These are phyloP conservation scores for Neohortaea acidophila DNA, from an alignment of 495 filamentous ascomycete genomes.

Conservation along the genomic window DNA sequence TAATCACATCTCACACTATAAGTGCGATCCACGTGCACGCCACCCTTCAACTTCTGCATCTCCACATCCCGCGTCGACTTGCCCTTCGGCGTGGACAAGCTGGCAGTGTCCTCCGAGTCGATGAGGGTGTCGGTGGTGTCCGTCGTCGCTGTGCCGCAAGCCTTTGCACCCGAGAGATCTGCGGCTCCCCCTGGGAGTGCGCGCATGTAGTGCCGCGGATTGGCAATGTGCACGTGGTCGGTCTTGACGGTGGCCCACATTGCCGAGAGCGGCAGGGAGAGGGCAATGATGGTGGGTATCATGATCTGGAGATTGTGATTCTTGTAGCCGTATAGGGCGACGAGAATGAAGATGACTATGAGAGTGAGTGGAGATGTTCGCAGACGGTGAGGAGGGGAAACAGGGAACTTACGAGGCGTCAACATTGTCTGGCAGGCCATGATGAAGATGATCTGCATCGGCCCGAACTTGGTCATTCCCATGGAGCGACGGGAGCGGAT, in stretches of 20 bases:
- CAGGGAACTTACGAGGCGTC: constrained; percentile 48
- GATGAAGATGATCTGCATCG: constrained; percentile 57
- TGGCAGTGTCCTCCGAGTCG: not conserved
- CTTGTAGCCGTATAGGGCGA: constrained; percentile 37
- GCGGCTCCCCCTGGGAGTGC: constrained; percentile 6
- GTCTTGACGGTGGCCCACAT: constrained; percentile 49
- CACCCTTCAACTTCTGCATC: constrained; percentile 9
- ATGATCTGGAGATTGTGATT: constrained; percentile 33
- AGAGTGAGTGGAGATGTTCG: constrained; percentile 4
- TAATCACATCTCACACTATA: constrained; percentile 17
- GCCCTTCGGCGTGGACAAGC: not conserved
- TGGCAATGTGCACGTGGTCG: constrained; percentile 4
- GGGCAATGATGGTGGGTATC: constrained; percentile 49
- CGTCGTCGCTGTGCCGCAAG: constrained; percentile 5
- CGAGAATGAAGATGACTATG: constrained; percentile 51
- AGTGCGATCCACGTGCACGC: constrained; percentile 12
- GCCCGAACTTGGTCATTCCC: constrained; percentile 44
- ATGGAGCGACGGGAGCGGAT: constrained; percentile 41
- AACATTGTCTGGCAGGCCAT: constrained; percentile 67
- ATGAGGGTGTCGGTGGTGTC: constrained; percentile 10
- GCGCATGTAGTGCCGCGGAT: constrained; percentile 2
- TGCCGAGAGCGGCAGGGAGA: constrained; percentile 66
- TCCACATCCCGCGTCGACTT: constrained; percentile 6
- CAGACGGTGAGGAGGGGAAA: not conserved
- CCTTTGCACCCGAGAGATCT: constrained; percentile 1